A percentile compares a stretch with the other conserved stretches of the same genome.
phyloP scores from a whole-genome alignment of 2,329 filamentous ascomycete species.

The Phyllosticta citribraziliensis region DNA sequence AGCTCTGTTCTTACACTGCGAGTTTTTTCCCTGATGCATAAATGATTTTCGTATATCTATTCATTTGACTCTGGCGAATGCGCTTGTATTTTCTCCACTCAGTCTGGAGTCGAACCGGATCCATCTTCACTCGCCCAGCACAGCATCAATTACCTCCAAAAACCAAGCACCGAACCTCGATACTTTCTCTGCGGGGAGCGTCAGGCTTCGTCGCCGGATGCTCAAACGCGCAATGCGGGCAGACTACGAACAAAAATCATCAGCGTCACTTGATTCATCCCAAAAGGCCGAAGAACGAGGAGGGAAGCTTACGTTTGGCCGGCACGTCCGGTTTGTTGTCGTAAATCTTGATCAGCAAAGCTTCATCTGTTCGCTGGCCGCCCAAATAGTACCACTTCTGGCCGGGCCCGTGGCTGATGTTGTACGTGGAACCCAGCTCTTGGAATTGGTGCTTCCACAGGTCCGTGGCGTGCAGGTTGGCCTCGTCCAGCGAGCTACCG shows the following conservation, averaged over 20 bases:
- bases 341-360: slow-evolving; percentile 15
- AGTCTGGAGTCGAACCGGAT: too few relatives aligned
- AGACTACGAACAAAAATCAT: neutral
- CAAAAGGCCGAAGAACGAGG: neutral
- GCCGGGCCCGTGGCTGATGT: neutral
- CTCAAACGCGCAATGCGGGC: slow-evolving; percentile 8
- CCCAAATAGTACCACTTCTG: slow-evolving; percentile 15
- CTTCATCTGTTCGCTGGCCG: slow-evolving; percentile 11
- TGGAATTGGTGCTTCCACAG: slow-evolving; percentile 8
- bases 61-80: too few relatives aligned
- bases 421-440: slow-evolving; percentile 5
- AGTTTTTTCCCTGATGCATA: too few relatives aligned
- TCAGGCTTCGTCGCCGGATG: neutral
- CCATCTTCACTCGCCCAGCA: too few relatives aligned
- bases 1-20: too few relatives aligned
- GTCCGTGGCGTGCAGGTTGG: slow-evolving; percentile 7
- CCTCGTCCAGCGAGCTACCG: neutral
- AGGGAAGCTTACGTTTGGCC: slow-evolving; percentile 2
- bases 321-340: slow-evolving; percentile 11
- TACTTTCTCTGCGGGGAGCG: slow-evolving; percentile 1
- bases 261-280: neutral
- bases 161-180: slow-evolving; percentile 8
- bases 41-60: too few relatives aligned
- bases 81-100: too few relatives aligned
- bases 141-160: neutral